Conservation (phyloP, 441 rosid species). For the Populus hybrid region DNA sequence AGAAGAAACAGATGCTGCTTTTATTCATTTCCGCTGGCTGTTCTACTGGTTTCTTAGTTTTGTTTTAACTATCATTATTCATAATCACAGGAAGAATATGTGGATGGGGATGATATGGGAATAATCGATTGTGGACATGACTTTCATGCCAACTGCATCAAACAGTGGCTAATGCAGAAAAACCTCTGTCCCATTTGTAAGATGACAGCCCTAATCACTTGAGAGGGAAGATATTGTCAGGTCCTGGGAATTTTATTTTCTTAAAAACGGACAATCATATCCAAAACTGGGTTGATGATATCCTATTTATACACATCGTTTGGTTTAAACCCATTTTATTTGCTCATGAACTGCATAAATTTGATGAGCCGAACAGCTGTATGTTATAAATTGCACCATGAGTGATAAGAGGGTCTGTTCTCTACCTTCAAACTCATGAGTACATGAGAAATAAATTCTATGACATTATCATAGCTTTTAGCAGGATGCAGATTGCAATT, state of each 20-base stretch:
- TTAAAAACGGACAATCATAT: slow-evolving; percentile 3
- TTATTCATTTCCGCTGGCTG: background rate
- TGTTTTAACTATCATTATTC: background rate
- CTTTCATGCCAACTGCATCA: slow-evolving; percentile 75
- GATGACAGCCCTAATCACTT: slow-evolving; percentile 56
- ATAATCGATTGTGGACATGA: slow-evolving; percentile 78
- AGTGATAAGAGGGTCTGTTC: slow-evolving; percentile 15
- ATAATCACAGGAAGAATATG: slow-evolving; percentile 64
- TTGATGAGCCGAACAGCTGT: slow-evolving; percentile 6
- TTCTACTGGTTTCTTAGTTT: slow-evolving; percentile 1
- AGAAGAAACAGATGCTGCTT: background rate
- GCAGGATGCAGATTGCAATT: background rate
- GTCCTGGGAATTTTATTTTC: slow-evolving; percentile 9
- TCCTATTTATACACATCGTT: slow-evolving; percentile 3
- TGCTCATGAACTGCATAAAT: slow-evolving; percentile 20
- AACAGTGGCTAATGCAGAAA: slow-evolving; percentile 77
- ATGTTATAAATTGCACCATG: slow-evolving; percentile 22
- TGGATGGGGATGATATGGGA: slow-evolving; percentile 65
- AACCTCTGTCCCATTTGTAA: slow-evolving; percentile 88
- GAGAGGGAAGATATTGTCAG: slow-evolving; percentile 7
- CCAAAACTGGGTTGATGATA: slow-evolving; percentile 21
- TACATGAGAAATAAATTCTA: slow-evolving; percentile 13
- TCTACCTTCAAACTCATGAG: background rate
- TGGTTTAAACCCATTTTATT: slow-evolving; percentile 6
- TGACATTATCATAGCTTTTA: slow-evolving; percentile 2